A percentile compares a stretch with the other conserved stretches of the same genome.
Conservation (phyloP, 345 rosid genomes). For the Citrus cavaleriei region DNA sequence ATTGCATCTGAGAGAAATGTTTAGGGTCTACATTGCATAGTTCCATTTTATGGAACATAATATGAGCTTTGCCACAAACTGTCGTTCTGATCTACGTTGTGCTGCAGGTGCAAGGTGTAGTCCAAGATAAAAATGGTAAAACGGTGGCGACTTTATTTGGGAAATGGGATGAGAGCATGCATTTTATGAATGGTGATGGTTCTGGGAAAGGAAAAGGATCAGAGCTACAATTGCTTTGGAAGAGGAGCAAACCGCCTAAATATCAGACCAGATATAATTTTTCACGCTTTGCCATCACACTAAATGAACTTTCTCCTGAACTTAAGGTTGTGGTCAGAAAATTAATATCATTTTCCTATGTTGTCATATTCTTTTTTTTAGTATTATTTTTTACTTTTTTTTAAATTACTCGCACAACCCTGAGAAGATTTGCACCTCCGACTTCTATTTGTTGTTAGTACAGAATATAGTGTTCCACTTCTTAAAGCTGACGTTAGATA, state of each 20-base stretch:
- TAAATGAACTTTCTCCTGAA: conserved; percentile 39
- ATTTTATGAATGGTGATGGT: conserved; percentile 22
- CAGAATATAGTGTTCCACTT: neutral
- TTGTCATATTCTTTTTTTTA: neutral
- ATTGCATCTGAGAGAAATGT: neutral
- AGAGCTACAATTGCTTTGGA: conserved; percentile 34
- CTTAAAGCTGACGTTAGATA: neutral
- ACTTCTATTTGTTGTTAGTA: neutral
- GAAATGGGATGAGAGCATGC: conserved; percentile 46
- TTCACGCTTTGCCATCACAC: conserved; percentile 32
- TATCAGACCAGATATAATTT: conserved; percentile 33
- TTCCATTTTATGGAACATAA: neutral
- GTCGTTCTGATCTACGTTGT: neutral
- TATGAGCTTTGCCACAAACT: neutral
- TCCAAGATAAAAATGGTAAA: conserved; percentile 36
- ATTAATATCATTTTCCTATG: neutral
- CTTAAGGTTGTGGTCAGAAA: conserved; percentile 19
- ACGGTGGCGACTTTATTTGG: conserved; percentile 39
- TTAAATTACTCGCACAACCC: no score
- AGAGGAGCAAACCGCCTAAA: conserved; percentile 25
- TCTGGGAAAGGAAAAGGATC: conserved; percentile 19
- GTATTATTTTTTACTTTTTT: no score
- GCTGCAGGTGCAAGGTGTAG: conserved; percentile 31
- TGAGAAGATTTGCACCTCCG: no score
- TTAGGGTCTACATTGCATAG: neutral